These are phyloP conservation scores for Volvariella volvacea DNA, from an alignment of 1,284 basidiomycete species.

Conservation along the genomic window DNA sequence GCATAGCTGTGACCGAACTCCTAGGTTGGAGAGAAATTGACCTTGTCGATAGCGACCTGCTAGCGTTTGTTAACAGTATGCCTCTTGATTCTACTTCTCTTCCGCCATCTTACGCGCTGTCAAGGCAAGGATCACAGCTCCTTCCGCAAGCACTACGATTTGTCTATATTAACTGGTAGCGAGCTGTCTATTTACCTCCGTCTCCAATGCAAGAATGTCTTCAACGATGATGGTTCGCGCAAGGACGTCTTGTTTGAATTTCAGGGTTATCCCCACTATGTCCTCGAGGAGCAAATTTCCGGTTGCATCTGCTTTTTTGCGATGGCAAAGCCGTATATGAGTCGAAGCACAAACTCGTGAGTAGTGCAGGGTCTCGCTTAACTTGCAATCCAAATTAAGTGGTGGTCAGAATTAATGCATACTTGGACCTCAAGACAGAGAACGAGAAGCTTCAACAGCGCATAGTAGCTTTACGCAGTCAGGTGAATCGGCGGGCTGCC, in stretches of 20 bases:
- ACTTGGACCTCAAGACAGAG: constrained; percentile 73
- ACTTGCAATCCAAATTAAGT: neutral
- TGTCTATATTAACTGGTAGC: constrained; percentile 38
- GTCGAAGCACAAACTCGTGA: constrained; percentile 64
- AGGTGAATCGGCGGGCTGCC: no score
- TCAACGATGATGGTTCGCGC: constrained; percentile 16
- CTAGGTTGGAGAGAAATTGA: constrained; percentile 73
- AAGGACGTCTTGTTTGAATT: constrained; percentile 68
- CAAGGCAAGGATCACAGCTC: constrained; percentile 54
- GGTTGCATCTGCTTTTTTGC: constrained; percentile 58
- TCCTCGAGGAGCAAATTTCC: constrained; percentile 19
- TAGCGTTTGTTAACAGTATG: constrained; percentile 61
- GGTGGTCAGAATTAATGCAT: constrained; percentile 58
- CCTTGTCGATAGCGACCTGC: constrained; percentile 59
- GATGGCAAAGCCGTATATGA: constrained; percentile 72
- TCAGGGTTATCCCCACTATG: constrained; percentile 59
- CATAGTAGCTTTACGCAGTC: constrained; percentile 29
- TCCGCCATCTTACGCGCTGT: constrained; percentile 7
- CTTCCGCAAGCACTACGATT: constrained; percentile 52
- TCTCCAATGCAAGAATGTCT: constrained; percentile 40
- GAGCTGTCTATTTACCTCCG: constrained; percentile 59
- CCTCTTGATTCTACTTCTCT: constrained; percentile 10
- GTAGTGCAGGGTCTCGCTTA: constrained; percentile 14
- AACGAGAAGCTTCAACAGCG: constrained; percentile 63
- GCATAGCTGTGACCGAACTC: constrained; percentile 60